A percentile compares a stretch with the other conserved stretches of the same genome.
Evolutionary conservation across 1,139 yeast species (phyloP).

Genomic region (Scheffersomyces parashehatae): DNA sequence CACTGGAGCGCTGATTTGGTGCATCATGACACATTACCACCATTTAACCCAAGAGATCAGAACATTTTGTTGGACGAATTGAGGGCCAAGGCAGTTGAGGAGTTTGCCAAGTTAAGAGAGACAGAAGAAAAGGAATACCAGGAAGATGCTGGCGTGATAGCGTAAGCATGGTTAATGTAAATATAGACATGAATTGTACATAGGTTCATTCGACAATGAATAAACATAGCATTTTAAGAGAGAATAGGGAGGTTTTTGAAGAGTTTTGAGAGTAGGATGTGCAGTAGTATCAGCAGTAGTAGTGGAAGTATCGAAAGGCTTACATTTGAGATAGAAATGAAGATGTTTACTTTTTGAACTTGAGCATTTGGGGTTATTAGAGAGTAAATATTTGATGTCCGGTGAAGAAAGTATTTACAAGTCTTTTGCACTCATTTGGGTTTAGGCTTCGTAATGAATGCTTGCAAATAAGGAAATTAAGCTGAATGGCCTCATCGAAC

Average conservation of each 20-base stretch:
- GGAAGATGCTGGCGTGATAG: constrained; percentile 3
- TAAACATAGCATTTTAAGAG: neutral
- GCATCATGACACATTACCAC: constrained; percentile 59
- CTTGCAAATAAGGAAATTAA: too few species aligned
- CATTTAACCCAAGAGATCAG: constrained; percentile 65
- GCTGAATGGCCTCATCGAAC: too few species aligned
- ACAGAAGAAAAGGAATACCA: constrained; percentile 7
- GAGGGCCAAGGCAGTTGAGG: constrained; percentile 43
- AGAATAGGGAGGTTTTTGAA: neutral
- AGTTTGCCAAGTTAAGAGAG: constrained; percentile 28
- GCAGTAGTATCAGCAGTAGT: too few species aligned
- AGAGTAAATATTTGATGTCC: too few species aligned
- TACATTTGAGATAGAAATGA: too few species aligned
- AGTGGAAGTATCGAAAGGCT: too few species aligned
- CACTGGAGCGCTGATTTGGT: constrained; percentile 63
- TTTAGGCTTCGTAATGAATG: too few species aligned
- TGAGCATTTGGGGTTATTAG: too few species aligned
- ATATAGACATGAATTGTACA: constrained; percentile 9
- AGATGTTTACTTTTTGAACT: too few species aligned
- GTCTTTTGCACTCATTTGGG: too few species aligned
- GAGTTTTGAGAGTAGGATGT: too few species aligned
- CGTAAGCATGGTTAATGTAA: constrained; percentile 9
- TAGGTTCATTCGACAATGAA: constrained; percentile 4
- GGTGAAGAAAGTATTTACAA: too few species aligned
- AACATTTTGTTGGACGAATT: constrained; percentile 61